Base-by-base conservation (phyloP, 148 eudicot species). In the Amaranthus cruentus region DNA sequence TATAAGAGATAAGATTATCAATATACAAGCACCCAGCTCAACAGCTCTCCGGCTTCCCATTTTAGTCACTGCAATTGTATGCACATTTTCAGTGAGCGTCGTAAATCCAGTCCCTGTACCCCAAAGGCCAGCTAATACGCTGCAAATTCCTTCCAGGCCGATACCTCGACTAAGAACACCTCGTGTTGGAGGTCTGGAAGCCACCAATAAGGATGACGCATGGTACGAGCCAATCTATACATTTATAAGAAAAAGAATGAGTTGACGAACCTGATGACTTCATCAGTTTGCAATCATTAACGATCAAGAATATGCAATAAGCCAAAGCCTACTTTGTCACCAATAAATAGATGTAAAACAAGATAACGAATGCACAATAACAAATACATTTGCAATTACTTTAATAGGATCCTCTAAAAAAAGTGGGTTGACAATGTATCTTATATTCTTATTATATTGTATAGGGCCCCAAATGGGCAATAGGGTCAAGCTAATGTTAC, bases 41-140 rank as follows among this genome's bases (percentile, higher is more conserved):
- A 94, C 85, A 51, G 96, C 98, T 87, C 90, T 83, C 52, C 98
- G 96, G 76, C 98, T 94, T 79, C 98, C 98, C 97, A 94, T 86
- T 85, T 94, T 94, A 13, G 98, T 94, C 18, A 94, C 98, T 44
- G 97, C 98, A 82, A 94, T 91, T 9, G 98, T 94, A 76, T 94
- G 98, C 52, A 94, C 89, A 69, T 94, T 94, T 81, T 94, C 98
- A 67, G 97, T 91, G 57, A 94, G 87, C 66, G 97, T 89, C 49
- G 96, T 74, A 42, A 96, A 91, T 57, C 98, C 97, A 62, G 98
- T 94, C 57, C 98, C 98, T 53, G 88, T 91, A 72, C 98, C 98
- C 98, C 98, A 94, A 53, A 94, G 76, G 73, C 91, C 97, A 77
- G 98, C 98, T 83, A 94, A 85, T 47, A 94, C 70, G 73, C 98